phyloP scores from a whole-genome alignment of 805 yeast species.

The Limtongia smithiae region DNA sequence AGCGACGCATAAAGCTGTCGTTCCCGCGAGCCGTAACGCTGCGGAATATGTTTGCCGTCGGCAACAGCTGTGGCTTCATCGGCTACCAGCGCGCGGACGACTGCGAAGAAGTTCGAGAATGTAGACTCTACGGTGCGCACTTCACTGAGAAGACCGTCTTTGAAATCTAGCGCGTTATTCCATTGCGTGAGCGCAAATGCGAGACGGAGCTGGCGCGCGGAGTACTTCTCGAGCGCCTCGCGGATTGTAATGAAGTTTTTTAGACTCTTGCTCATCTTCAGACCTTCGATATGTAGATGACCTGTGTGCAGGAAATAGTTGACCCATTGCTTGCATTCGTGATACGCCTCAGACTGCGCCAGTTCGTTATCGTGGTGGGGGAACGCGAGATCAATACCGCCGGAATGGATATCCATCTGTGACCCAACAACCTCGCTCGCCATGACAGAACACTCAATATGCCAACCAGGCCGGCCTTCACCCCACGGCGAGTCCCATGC shows the following conservation, averaged over 20 bases:
- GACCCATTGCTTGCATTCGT: conserved; percentile 89
- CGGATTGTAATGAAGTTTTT: conserved; percentile 93
- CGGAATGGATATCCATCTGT: conserved; percentile 89
- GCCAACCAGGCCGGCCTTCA: conserved; percentile 98
- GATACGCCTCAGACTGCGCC: conserved; percentile 95
- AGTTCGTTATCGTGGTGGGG: conserved; percentile 99
- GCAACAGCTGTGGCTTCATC: conserved; percentile 56
- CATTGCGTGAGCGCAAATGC: conserved; percentile 89
- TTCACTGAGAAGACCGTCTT: conserved; percentile 71
- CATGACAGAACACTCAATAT: conserved; percentile 98
- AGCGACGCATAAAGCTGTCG: conserved; percentile 36
- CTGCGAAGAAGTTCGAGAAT: conserved; percentile 77
- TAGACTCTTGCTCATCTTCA: conserved; percentile 92
- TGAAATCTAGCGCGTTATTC: conserved; percentile 91
- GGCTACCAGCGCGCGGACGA: conserved; percentile 71
- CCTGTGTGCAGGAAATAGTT: conserved; percentile 96
- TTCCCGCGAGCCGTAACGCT: conserved; percentile 48
- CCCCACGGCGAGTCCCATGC: conserved; percentile 97
- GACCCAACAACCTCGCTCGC: conserved; percentile 84
- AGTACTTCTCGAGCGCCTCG: conserved; percentile 70
- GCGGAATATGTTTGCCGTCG: conserved; percentile 53
- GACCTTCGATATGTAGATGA: conserved; percentile 96
- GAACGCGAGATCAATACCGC: conserved; percentile 95
- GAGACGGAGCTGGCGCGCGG: conserved; percentile 80
- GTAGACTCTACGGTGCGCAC: conserved; percentile 73